These are phyloP conservation scores for Apiospora phragmitis DNA, from an alignment of 2,329 filamentous ascomycete genomes.

Conservation along the genomic window DNA sequence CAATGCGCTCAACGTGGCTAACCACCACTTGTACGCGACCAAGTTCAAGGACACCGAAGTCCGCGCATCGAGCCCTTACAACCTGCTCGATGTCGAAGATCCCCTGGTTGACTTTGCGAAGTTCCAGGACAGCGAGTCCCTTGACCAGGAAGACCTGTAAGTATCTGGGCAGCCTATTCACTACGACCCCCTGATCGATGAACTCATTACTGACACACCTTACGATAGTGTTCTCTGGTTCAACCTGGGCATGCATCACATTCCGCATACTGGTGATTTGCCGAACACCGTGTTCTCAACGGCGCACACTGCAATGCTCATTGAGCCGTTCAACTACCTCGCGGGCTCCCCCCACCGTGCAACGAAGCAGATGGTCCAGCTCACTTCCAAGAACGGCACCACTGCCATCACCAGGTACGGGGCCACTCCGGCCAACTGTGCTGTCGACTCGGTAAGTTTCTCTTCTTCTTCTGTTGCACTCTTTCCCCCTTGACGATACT, in stretches of 20 bases:
- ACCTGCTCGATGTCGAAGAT: constrained; percentile 35
- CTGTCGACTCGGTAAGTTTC: background rate
- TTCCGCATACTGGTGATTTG: background rate
- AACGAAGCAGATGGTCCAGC: background rate
- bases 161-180: background rate
- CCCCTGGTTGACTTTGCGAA: constrained; percentile 41
- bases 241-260: background rate
- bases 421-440: background rate
- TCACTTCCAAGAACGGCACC: background rate
- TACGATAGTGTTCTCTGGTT: background rate
- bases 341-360: background rate
- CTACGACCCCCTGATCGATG: background rate
- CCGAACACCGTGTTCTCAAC: background rate
- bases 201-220: background rate
- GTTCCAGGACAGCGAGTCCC: background rate
- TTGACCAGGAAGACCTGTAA: background rate
- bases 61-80: constrained; percentile 36
- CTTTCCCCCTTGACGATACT: background rate
- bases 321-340: constrained; percentile 1
- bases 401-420: background rate
- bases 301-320: background rate
- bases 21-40: constrained; percentile 11
- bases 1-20: constrained; percentile 10
- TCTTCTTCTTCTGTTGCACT: background rate
- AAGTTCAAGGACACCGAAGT: constrained; percentile 31